Evolutionary conservation across 75 land plant genomes (phyloP).

Genomic region (Pinus taeda): DNA sequence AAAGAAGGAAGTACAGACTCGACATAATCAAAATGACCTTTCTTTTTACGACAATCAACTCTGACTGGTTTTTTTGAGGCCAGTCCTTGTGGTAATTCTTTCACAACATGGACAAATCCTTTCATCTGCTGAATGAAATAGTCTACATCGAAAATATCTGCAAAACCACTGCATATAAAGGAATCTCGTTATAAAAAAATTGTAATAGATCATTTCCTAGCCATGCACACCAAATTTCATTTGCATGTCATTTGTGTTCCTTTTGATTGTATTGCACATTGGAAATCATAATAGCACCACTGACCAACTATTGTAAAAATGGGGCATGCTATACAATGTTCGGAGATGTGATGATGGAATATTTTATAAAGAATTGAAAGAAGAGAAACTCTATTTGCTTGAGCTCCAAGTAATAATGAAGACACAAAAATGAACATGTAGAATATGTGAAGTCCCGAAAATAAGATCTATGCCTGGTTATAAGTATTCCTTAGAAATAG

Average conservation of each 20-base stretch:
- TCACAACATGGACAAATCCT: constrained; percentile 62
- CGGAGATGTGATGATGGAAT: neutral
- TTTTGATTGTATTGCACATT: neutral
- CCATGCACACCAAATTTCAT: neutral
- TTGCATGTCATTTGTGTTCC: neutral
- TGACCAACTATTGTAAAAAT: neutral
- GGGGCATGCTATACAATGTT: neutral
- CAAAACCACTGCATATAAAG: constrained; percentile 65
- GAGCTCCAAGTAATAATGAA: neutral
- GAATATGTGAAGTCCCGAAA: neutral
- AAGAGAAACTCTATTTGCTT: neutral
- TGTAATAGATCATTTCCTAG: neutral
- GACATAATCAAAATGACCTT: constrained; percentile 75
- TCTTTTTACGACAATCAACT: constrained; percentile 71
- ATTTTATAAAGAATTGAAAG: neutral
- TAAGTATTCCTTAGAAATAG: neutral
- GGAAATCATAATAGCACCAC: neutral
- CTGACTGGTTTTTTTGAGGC: constrained; percentile 43
- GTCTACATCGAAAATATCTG: constrained; percentile 92
- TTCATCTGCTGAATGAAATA: constrained; percentile 61
- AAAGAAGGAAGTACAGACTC: constrained; percentile 73
- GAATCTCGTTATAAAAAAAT: neutral
- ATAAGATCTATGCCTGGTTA: neutral
- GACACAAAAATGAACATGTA: neutral
- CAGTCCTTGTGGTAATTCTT: constrained; percentile 66